These are phyloP conservation scores for Chloranthus sessilifolius DNA, from an alignment of 164 flowering plant species.

Conservation along the genomic window DNA sequence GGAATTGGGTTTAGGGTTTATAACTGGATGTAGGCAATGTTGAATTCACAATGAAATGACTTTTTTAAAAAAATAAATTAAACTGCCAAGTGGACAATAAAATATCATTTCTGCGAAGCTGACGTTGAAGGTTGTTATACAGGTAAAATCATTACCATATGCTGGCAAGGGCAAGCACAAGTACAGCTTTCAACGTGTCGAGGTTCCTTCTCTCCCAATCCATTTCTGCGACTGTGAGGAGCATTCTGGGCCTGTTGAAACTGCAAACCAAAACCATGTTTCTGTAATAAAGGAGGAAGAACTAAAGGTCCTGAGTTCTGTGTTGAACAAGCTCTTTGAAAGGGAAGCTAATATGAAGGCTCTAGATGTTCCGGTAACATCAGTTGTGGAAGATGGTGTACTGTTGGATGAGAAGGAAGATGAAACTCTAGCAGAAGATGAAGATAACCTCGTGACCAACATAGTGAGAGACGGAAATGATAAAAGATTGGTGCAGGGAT, in stretches of 20 bases:
- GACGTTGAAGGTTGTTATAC: conserved; percentile 23
- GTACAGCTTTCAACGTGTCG: conserved; percentile 79
- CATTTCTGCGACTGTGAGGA: conserved; percentile 92
- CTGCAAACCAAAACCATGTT: conserved; percentile 14
- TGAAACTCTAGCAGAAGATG: conserved; percentile 34
- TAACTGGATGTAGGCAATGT: too few species aligned
- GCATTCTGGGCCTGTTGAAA: conserved; percentile 36
- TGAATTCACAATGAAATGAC: too few species aligned
- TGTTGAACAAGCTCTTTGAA: conserved; percentile 62
- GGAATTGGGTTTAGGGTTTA: too few species aligned
- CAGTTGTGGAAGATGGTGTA: conserved; percentile 7
- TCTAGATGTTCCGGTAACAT: conserved; percentile 1
- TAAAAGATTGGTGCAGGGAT: conserved; percentile 3
- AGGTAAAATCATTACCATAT: conserved; percentile 67
- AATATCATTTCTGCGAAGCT: too few species aligned
- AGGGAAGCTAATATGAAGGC: conserved; percentile 22
- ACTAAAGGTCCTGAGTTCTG: conserved; percentile 56
- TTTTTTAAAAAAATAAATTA: too few species aligned
- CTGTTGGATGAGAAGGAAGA: conserved; percentile 25
- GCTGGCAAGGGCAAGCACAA: conserved; percentile 91
- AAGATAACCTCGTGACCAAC: conserved; percentile 51
- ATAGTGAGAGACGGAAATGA: conserved; percentile 25
- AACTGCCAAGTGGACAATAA: too few species aligned
- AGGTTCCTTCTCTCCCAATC: conserved; percentile 58
- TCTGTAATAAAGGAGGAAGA: conserved; percentile 45